A percentile compares a stretch with the other conserved stretches of the same genome.
phyloP scores from a whole-genome alignment of 2,329 filamentous ascomycete genomes.

The Colletotrichum orchidophilum region DNA sequence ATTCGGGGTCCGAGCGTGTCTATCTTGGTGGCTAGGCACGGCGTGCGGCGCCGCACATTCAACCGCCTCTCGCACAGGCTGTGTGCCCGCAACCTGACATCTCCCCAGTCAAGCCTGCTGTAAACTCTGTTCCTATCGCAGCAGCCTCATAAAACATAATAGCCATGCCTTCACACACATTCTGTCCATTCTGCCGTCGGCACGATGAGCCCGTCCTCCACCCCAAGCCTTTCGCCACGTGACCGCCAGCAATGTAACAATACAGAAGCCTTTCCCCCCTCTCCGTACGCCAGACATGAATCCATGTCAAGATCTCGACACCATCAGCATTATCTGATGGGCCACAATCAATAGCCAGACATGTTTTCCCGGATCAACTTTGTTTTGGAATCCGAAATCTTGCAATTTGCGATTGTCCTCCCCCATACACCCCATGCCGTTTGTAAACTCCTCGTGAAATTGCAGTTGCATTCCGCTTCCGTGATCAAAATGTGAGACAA shows the following conservation, averaged over 20 bases:
- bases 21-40: slow-evolving; percentile 22
- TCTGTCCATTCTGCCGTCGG: not conserved
- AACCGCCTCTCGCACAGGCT: slow-evolving; percentile 8
- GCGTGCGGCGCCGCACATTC: slow-evolving; percentile 15
- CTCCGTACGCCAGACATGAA: slow-evolving; percentile 21
- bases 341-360: slow-evolving; percentile 20
- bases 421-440: slow-evolving; percentile 3
- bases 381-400: slow-evolving; percentile 9
- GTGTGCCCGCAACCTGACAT: not conserved
- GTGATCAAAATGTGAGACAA: slow-evolving; percentile 22
- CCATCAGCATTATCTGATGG: slow-evolving; percentile 4
- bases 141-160: not conserved
- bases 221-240: slow-evolving; percentile 6
- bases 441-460: slow-evolving; percentile 26
- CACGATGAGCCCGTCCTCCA: not conserved
- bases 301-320: slow-evolving; percentile 1
- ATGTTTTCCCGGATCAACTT: slow-evolving; percentile 24
- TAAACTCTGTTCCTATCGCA: slow-evolving; percentile 13
- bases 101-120: not conserved
- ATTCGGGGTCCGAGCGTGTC: slow-evolving; percentile 22
- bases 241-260: slow-evolving; percentile 13
- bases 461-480: slow-evolving; percentile 25
- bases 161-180: not conserved
- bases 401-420: slow-evolving; percentile 27
- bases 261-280: not conserved